Conservation (phyloP, 2,329 filamentous ascomycete species). For the Claviceps cyperi region DNA sequence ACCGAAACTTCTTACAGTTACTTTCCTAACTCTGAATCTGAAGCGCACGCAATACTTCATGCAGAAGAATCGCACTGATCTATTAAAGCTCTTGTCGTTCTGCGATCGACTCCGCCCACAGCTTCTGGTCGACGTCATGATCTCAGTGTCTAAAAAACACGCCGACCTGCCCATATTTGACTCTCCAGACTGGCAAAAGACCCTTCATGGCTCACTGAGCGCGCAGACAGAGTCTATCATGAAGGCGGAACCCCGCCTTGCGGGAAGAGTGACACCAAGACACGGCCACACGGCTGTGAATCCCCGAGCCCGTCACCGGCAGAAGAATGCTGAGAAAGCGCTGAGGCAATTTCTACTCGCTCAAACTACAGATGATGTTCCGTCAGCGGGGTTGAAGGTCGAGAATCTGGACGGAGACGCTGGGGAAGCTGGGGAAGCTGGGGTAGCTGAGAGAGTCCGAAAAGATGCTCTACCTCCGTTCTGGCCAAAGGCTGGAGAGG, state of each 20-base stretch:
- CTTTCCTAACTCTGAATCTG: neutral
- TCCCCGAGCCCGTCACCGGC: constrained; percentile 16
- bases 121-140: constrained; percentile 26
- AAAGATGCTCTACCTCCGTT: constrained; percentile 22
- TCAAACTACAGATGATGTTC: constrained; percentile 14
- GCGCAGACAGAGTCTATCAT: neutral
- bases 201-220: constrained; percentile 3
- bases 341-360: constrained; percentile 15
- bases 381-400: constrained; percentile 12
- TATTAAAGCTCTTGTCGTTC: constrained; percentile 26
- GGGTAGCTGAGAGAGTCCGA: neutral
- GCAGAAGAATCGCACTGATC: constrained; percentile 21
- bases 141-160: constrained; percentile 27
- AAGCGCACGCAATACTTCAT: constrained; percentile 27
- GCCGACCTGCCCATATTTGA: constrained; percentile 28
- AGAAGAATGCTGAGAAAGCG: constrained; percentile 20
- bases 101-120: constrained; percentile 27
- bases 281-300: constrained; percentile 16
- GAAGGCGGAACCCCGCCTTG: constrained; percentile 5
- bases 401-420: neutral
- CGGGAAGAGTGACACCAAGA: constrained; percentile 11
- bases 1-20: neutral
- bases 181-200: constrained; percentile 25
- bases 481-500: constrained; percentile 26
- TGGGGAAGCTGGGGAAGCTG: neutral